A percentile compares a stretch with the other conserved stretches of the same genome.
Conservation (phyloP, 2,329 filamentous ascomycete genomes). For the Sporothrix pseudoabietina region DNA sequence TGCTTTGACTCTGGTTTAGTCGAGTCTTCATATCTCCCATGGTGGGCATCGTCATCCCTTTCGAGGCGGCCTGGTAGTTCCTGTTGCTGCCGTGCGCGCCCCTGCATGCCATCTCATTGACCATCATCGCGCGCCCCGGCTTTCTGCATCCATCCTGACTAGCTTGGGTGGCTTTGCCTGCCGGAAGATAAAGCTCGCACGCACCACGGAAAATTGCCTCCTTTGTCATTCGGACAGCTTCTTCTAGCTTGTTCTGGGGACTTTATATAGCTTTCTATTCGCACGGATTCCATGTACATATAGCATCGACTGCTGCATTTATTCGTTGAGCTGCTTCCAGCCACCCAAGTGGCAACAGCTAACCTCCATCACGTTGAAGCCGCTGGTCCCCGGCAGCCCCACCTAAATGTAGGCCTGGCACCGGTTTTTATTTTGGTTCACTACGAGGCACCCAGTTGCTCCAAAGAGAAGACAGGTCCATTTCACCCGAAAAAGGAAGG, state of each 20-base stretch:
- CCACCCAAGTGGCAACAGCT: not conserved
- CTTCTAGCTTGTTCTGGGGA: not conserved
- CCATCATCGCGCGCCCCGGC: not conserved
- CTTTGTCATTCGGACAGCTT: not conserved
- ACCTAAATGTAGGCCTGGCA: not conserved
- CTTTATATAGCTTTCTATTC: not conserved
- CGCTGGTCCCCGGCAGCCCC: not conserved
- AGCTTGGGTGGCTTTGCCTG: not conserved
- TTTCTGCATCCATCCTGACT: not conserved
- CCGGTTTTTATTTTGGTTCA: not conserved
- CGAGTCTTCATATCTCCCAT: not conserved
- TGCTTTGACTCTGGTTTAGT: not conserved
- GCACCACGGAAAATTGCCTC: not conserved
- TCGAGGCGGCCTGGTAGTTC: not conserved
- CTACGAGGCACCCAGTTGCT: not conserved
- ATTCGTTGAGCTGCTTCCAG: not conserved
- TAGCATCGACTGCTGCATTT: not conserved
- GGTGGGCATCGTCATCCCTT: not conserved
- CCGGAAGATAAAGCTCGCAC: not conserved
- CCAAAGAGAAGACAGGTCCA: not conserved
- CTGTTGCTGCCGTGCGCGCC: not conserved
- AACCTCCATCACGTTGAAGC: not conserved
- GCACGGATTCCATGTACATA: not conserved
- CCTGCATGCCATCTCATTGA: not conserved
- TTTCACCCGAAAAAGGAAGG: not conserved